Evolutionary conservation across 139 green algal genomes (phyloP).

Genomic region (Chlorella vulgaris): DNA sequence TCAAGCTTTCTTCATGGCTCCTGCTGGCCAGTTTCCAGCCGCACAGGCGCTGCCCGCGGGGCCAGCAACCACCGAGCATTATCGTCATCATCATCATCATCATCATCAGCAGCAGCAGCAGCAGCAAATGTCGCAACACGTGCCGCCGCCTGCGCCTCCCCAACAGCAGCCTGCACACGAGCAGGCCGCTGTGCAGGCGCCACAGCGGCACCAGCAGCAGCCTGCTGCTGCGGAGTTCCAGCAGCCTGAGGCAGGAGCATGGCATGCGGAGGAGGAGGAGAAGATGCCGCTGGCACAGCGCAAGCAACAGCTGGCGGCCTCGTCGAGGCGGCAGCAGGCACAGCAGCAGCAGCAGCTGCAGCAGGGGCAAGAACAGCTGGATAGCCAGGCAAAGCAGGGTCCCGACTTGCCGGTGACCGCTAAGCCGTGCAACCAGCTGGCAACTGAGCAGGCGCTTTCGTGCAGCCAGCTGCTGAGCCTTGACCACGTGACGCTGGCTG

Average conservation of each 20-base stretch:
- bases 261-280: neutral
- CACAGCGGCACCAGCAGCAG: conserved; percentile 6
- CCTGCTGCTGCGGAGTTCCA: neutral
- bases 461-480: no score
- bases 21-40: no score
- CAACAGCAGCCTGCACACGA: no score
- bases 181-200: neutral
- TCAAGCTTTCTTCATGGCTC: no score
- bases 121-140: no score
- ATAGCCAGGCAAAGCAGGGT: neutral
- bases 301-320: neutral
- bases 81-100: no score
- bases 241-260: neutral
- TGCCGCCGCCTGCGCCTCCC: no score
- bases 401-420: neutral
- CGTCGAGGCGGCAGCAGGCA: neutral
- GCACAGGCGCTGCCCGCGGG: no score
- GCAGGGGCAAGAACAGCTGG: neutral
- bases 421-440: no score
- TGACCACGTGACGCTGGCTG: neutral
- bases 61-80: no score
- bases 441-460: neutral
- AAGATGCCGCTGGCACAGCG: neutral
- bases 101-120: neutral
- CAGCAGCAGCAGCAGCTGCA: neutral